Evolutionary conservation across 768 basidiomycete genomes (phyloP).

Genomic region (Lactifluus rugatus): DNA sequence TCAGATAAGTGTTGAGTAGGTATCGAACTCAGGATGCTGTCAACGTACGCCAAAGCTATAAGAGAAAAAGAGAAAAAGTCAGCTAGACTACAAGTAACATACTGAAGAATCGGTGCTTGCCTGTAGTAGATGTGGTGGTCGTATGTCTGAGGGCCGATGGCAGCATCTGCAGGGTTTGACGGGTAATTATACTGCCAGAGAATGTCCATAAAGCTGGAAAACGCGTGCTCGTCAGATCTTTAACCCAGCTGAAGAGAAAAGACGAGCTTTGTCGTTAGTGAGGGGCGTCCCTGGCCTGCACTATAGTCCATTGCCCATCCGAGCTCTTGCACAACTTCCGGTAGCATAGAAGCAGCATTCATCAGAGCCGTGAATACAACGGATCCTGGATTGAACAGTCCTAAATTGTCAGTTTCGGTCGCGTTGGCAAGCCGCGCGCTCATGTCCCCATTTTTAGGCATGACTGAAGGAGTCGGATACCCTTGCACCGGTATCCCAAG

Average conservation of each 20-base stretch:
- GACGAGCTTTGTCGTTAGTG: slow-evolving; percentile 13
- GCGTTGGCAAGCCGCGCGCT: not conserved
- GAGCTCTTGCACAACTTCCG: not conserved
- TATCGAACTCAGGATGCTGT: not conserved
- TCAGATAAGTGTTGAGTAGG: slow-evolving; percentile 1
- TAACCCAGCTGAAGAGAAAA: not conserved
- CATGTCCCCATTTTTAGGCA: not conserved
- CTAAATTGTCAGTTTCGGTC: not conserved
- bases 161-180: slow-evolving; percentile 60
- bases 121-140: slow-evolving; percentile 76
- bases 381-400: not conserved
- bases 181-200: slow-evolving; percentile 67
- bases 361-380: slow-evolving; percentile 1
- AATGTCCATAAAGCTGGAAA: slow-evolving; percentile 65
- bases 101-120: slow-evolving; percentile 29
- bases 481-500: slow-evolving; percentile 4
- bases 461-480: not conserved
- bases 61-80: not conserved
- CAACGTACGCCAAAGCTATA: slow-evolving; percentile 47
- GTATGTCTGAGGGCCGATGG: slow-evolving; percentile 60
- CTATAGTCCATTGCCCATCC: not conserved
- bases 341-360: slow-evolving; percentile 5
- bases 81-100: not conserved
- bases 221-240: not conserved
- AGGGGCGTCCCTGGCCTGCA: not conserved